Evolutionary conservation across 2,329 filamentous ascomycete species (phyloP), one percentile per base, ranked within the genome.

Genomic region (Penicillium verrucosum): DNA sequence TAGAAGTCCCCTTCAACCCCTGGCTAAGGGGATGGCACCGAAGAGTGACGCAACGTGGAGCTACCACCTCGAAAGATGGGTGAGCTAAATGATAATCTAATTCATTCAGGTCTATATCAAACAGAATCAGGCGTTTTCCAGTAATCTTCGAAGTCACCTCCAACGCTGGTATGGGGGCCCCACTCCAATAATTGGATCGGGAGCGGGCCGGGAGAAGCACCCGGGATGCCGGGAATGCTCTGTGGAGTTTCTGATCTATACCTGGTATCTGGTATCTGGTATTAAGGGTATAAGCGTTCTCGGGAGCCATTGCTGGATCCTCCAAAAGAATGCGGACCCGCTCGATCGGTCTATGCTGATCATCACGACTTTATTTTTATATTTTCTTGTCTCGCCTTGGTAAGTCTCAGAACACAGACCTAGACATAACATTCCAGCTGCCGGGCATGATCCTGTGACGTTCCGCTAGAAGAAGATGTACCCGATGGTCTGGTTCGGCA

Each of bases 261-360:
- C 16, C 3, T 42, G 41, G 23, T 43, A 30, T 30, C 30, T 8
- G 4, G 16, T 12, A 32, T 32, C 5, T 5, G 11, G 29, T 30
- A 30, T 12, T 12, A 27, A 2, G 30, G 5, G 30, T 9, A 25
- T 14, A 29, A 16, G 12, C 14, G 27, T 40, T 21, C 23, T 38
- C 48, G 54, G 54, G 27, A 50, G 57, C 51, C 59, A 53, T 50
- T 37, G 23, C 44, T 57, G 44, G 38, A 36, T 30, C 36, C 30
- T 51, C 42, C n/a, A 40, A 12, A 59, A 40, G 63, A 65, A 65
- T 62, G 56, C 23, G 16, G 40, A 58, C 55, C 49, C 60, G 42
- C 49, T 40, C 60, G 59, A 63, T 62, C 56, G 62, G 60, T 37
- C 32, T 30, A 58, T 58, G 41, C 36, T 37, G 36, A 56, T 54